Conservation (phyloP, 371 early-diverging fungal species). For the Coemansia linderi region DNA sequence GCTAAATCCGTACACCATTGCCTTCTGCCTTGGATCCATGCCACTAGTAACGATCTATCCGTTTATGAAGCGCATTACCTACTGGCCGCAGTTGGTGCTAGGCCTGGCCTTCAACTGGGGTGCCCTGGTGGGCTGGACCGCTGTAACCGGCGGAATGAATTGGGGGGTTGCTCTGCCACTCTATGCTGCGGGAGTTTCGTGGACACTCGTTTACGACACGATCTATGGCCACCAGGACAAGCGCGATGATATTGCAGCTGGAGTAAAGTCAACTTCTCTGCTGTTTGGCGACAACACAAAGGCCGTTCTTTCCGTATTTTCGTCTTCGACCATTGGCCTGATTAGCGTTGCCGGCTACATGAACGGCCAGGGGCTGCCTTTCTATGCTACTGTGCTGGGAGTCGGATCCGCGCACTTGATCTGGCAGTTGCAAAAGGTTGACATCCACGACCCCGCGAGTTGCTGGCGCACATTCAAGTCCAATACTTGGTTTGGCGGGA, state of each 20-base stretch:
- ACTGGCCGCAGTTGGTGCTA: constrained; percentile 92
- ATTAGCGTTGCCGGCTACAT: constrained; percentile 75
- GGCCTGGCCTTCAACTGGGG: constrained; percentile 96
- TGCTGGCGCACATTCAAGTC: constrained; percentile 77
- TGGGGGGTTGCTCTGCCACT: constrained; percentile 77
- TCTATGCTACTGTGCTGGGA: constrained; percentile 70
- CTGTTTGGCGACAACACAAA: constrained; percentile 78
- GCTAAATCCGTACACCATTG: constrained; percentile 75
- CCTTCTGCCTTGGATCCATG: constrained; percentile 81
- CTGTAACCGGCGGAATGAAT: constrained; percentile 74
- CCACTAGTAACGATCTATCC: constrained; percentile 84
- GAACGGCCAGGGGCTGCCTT: constrained; percentile 76
- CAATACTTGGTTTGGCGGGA: constrained; percentile 76
- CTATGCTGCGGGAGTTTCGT: constrained; percentile 83
- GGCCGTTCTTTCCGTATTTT: constrained; percentile 72
- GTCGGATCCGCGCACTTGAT: constrained; percentile 75
- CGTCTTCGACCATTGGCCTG: constrained; percentile 67
- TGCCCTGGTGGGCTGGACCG: constrained; percentile 89
- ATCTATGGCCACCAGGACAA: constrained; percentile 95
- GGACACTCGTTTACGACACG: constrained; percentile 96
- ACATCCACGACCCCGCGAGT: constrained; percentile 65
- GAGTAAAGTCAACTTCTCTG: constrained; percentile 92
- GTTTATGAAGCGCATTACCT: constrained; percentile 93
- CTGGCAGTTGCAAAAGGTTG: constrained; percentile 79
- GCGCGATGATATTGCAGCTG: constrained; percentile 79